phyloP scores from a whole-genome alignment of 2,329 filamentous ascomycete genomes.

The Alternaria longipes region DNA sequence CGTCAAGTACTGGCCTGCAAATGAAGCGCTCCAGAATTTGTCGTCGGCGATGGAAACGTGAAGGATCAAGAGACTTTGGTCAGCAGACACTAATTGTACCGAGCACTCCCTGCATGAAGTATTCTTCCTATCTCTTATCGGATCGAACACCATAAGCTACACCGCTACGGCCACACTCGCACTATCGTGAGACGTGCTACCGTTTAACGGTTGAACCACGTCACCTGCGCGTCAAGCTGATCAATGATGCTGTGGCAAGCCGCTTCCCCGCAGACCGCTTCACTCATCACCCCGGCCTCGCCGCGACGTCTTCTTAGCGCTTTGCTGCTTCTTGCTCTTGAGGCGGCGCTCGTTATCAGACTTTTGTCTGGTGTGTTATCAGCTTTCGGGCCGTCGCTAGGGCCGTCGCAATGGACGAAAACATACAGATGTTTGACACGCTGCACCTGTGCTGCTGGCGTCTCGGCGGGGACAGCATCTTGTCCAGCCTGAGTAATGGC shows the following conservation, averaged over 20 bases:
- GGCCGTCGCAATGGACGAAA: conserved; percentile 36
- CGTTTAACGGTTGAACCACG: conserved; percentile 26
- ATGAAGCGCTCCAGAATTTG: conserved; percentile 40
- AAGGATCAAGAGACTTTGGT: conserved; percentile 16
- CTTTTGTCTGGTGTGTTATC: conserved; percentile 58
- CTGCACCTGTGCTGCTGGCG: conserved; percentile 63
- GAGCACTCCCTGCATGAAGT: conserved; percentile 31
- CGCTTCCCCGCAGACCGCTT: conserved; percentile 27
- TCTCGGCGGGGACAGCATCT: conserved; percentile 66
- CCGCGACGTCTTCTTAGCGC: conserved; percentile 68
- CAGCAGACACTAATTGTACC: conserved; percentile 22
- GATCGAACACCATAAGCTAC: conserved; percentile 26
- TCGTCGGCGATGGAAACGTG: conserved; percentile 33
- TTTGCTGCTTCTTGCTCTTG: conserved; percentile 67
- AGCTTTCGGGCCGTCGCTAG: conserved; percentile 28
- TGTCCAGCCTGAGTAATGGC: conserved; percentile 63
- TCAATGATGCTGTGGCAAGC: conserved; percentile 14
- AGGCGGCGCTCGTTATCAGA: conserved; percentile 66
- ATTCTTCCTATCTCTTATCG: conserved; percentile 25
- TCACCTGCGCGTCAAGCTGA: conserved; percentile 25
- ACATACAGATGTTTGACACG: conserved; percentile 67
- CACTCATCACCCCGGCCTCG: conserved; percentile 51
- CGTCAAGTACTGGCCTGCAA: conserved; percentile 41
- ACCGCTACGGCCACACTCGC: conserved; percentile 30
- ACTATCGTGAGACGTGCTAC: conserved; percentile 25